Evolutionary conservation across 345 rosid species (phyloP), one percentile per base, ranked within the genome.

Genomic region (Ceriops zippeliana): DNA sequence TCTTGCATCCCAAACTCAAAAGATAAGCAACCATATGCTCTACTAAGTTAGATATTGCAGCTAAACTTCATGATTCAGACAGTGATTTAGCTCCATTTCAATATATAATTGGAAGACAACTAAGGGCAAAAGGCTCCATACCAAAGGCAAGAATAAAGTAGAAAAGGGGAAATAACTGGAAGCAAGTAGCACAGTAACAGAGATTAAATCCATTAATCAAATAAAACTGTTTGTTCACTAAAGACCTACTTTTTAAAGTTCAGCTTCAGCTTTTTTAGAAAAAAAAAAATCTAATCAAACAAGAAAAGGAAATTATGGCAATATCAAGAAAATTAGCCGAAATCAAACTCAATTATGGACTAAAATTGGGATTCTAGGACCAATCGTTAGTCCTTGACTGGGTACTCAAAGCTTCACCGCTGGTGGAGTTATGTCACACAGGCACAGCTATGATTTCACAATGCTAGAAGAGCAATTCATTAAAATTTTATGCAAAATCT

Each of bases 1-100:
- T 65, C 34, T 16, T 64, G 27, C 20, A 34, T 62, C 38, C 49
- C n/a, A 75, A 52, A 22, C 28, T 32, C 59, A 5, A 10, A 56
- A 56, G 59, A 56, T 9, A 42, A 42, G 49, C 17, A 56, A 56
- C 4, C 2, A 56, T 24, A 21, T 56, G 26, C 13, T 24, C 16
- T 56, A 5, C 59, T 24, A 56, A 24, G 16, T 56, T 21, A 56
- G 16, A 56, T 21, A 2, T 15, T 56, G 22, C 59, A 56, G 28
- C 16, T 10, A 24, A 17, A 56, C 16, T 24, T 21, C 17, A 24
- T 28, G 10, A 16, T 8, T 22, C 59, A 56, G 31, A 24, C 11
- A 56, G 28, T 16, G 10, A 21, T 56, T 21, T 11, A 27, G 4
- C 16, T 21, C 26, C 16, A 56, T 56, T 56, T 24, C 13, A 24